Evolutionary conservation across 352 stramenopile species (phyloP), one percentile per base, ranked within the genome.

Genomic region (Globisporangium alternatum): DNA sequence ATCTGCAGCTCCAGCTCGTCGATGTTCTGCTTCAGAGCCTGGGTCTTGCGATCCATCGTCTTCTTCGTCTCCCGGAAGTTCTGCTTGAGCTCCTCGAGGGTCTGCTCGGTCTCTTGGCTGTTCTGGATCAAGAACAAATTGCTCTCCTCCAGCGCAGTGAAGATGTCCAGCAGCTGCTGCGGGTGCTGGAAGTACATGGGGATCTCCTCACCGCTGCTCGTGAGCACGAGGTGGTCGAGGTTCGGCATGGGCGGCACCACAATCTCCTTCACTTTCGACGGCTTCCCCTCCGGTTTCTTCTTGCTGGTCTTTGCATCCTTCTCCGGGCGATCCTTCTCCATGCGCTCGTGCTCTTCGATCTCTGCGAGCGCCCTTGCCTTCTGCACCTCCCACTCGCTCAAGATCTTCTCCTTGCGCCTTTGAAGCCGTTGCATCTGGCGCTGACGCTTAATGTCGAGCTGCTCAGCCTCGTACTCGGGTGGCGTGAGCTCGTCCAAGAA

Each of bases 91-190:
- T 98, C 94, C 56, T 98, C 95, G 0, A 98, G 81, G 25, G 91
- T 96, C 68, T 98, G 92, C 74, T 98, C 94, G 0, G 93, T 98
- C 65, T 98, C 92, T 68, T 98, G 92, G 60, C 84, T 97, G 76
- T 98, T 98, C 68, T 98, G 91, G 65, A 98, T 98, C 31, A 98
- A 65, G 65, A 98, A 98, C 51, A 98, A 78, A 61, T 98, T 99
- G 76, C 94, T 95, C 64, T 98, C 91, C 72, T 98, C 96, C 30
- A 98, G 69, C 3, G 86, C 78, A 15, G 83, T 95, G 72, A 98
- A 98, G 37, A 98, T 96, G 44, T 98, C 91, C 1, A 98, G 78
- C 2, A 98, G 76, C 56, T 98, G 96, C 63, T 95, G 75, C 13
- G 95, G 94, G 22, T 97, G 78, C 56, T 94, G 82, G 66, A 98